These are phyloP conservation scores for Musa schizocarpa DNA, from an alignment of 176 grass and related monocot species.

Conservation along the genomic window DNA sequence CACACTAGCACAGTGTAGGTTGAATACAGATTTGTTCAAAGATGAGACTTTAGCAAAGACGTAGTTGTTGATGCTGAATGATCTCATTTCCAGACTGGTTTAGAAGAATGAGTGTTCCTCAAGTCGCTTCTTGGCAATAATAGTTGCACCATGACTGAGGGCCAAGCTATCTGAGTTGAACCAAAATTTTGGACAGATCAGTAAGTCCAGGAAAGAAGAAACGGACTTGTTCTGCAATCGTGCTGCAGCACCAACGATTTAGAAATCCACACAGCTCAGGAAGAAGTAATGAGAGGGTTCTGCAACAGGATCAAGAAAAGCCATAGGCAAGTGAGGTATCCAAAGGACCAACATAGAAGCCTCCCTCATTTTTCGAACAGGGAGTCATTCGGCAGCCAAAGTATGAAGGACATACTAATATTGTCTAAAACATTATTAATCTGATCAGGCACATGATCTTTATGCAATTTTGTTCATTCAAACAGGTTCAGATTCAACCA, in stretches of 20 bases:
- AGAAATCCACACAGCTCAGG: neutral
- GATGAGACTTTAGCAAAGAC: neutral
- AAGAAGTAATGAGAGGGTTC: neutral
- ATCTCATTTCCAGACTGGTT: neutral
- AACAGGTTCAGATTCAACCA: no score
- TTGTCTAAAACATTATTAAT: no score
- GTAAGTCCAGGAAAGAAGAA: neutral
- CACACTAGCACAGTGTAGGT: neutral
- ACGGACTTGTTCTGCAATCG: neutral
- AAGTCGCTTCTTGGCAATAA: neutral
- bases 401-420: no score
- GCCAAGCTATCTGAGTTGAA: neutral
- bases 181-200: neutral
- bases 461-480: no score
- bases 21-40: neutral
- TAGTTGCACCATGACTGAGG: neutral
- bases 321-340: neutral
- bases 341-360: neutral
- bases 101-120: neutral
- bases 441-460: no score
- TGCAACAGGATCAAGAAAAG: neutral
- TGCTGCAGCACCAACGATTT: neutral
- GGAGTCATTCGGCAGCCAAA: no score
- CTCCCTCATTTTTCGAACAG: no score
- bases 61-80: neutral